Evolutionary conservation across 306 rosid species (phyloP).

Genomic region (cucumber (Cucumis sativus)): DNA sequence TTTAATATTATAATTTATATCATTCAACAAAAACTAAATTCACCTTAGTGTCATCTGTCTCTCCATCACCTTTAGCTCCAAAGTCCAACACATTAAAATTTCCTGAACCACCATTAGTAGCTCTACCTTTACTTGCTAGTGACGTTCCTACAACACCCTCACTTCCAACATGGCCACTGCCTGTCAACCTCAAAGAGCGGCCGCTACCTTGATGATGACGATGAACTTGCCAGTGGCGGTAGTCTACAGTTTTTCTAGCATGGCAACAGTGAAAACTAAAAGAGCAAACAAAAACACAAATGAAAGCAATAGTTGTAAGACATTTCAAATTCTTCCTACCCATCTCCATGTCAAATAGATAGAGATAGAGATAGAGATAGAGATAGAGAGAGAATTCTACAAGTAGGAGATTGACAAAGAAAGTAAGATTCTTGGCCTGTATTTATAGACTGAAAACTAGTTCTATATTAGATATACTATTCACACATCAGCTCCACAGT

Average conservation of each 20-base stretch:
- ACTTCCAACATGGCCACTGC: conserved; percentile 4
- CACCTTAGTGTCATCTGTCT: conserved; percentile 81
- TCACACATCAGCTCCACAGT: conserved; percentile 35
- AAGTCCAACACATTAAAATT: conserved; percentile 57
- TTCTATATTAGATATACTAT: conserved; percentile 14
- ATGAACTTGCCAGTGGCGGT: conserved; percentile 11
- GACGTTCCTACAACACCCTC: conserved; percentile 24
- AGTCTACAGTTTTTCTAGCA: conserved; percentile 45
- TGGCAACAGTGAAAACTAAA: conserved; percentile 59
- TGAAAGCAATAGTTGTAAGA: conserved; percentile 34
- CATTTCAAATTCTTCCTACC: conserved; percentile 41
- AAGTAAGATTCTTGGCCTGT: conserved; percentile 5
- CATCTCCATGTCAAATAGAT: conserved; percentile 29
- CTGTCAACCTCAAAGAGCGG: background rate
- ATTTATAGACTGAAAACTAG: conserved; percentile 24
- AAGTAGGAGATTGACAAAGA: background rate
- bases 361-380: background rate
- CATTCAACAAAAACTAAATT: background rate
- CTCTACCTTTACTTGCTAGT: conserved; percentile 22
- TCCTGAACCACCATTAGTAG: conserved; percentile 23
- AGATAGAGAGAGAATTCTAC: background rate
- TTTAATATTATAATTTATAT: too few species aligned
- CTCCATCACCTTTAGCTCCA: conserved; percentile 92
- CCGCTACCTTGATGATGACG: background rate
- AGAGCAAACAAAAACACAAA: conserved; percentile 54